Evolutionary conservation across 2,329 filamentous ascomycete species (phyloP).

Genomic region (Colletotrichum sp.): DNA sequence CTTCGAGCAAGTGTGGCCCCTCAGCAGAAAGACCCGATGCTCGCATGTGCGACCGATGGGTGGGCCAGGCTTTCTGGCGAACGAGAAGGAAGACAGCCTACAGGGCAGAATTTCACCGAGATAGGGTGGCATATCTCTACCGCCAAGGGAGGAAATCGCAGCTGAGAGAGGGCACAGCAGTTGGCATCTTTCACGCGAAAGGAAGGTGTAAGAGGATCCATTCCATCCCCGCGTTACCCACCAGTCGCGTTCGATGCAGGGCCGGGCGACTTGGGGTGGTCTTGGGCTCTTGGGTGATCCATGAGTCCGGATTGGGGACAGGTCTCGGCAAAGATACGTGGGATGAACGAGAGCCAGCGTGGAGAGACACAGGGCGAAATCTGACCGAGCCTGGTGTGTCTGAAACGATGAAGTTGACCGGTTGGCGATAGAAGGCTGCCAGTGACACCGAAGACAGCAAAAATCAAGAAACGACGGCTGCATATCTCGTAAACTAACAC

Average conservation of each 20-base stretch:
- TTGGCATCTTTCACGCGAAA: slow-evolving; percentile 20
- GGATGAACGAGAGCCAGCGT: neutral
- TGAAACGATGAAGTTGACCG: neutral
- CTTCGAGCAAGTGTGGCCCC: neutral
- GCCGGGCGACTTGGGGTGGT: neutral
- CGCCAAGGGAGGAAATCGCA: slow-evolving; percentile 7
- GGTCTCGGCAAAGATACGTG: neutral
- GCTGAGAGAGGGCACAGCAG: slow-evolving; percentile 1
- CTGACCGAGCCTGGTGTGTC: neutral
- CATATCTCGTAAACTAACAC: neutral
- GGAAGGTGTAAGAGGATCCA: slow-evolving; percentile 21
- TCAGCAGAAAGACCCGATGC: neutral
- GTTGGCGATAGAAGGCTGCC: neutral
- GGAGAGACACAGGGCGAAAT: neutral
- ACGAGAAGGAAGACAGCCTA: neutral
- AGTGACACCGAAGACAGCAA: neutral
- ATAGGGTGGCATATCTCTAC: slow-evolving; percentile 7
- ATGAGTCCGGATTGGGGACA: neutral
- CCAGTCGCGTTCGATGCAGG: neutral
- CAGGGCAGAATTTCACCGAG: neutral
- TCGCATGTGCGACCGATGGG: neutral
- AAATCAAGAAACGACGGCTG: neutral
- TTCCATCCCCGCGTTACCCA: slow-evolving; percentile 17
- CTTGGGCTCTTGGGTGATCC: slow-evolving; percentile 1
- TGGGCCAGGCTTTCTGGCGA: neutral